Percentiles rank a stretch among this genome's conserved stretches.
Conservation (phyloP, 2,329 filamentous ascomycete genomes). For the Colletotrichum shisoi region DNA sequence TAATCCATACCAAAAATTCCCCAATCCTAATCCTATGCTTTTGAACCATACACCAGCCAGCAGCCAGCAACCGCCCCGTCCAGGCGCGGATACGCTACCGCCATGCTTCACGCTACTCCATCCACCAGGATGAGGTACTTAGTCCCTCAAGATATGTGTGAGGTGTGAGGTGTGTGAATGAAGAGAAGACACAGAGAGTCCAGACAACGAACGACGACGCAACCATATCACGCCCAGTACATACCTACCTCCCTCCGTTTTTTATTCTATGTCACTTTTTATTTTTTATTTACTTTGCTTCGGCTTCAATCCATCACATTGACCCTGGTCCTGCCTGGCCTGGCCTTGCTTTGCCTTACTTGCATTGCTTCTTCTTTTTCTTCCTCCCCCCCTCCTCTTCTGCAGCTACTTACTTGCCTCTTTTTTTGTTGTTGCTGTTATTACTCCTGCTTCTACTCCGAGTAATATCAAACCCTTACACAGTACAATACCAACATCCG, state of each 20-base stretch:
- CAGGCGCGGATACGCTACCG: conserved; percentile 8
- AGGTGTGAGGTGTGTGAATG: conserved; percentile 11
- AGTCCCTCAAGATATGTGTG: conserved; percentile 1
- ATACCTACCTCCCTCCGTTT: conserved; percentile 17
- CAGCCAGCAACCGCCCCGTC: conserved; percentile 1
- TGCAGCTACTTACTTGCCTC: conserved; percentile 7
- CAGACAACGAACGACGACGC: conserved; percentile 40
- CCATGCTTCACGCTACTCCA: conserved; percentile 5
- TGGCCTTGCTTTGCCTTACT: conserved; percentile 17
- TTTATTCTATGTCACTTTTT: no score
- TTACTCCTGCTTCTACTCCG: conserved; percentile 9
- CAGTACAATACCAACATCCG: neutral
- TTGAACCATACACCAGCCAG: conserved; percentile 11
- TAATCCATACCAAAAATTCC: conserved; percentile 8
- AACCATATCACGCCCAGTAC: conserved; percentile 37
- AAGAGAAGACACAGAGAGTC: conserved; percentile 28
- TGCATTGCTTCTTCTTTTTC: conserved; percentile 8
- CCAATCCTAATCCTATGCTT: conserved; percentile 13
- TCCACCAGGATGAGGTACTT: conserved; percentile 8
- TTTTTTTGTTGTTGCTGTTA: conserved; percentile 17
- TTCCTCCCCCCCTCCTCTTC: neutral
- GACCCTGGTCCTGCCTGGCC: conserved; percentile 5
- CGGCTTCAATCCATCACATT: conserved; percentile 28
- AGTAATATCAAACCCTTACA: neutral
- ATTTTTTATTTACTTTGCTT: conserved; percentile 20